These are phyloP conservation scores for Seiridium cupressi DNA, from an alignment of 2,329 filamentous ascomycete species.

Conservation along the genomic window DNA sequence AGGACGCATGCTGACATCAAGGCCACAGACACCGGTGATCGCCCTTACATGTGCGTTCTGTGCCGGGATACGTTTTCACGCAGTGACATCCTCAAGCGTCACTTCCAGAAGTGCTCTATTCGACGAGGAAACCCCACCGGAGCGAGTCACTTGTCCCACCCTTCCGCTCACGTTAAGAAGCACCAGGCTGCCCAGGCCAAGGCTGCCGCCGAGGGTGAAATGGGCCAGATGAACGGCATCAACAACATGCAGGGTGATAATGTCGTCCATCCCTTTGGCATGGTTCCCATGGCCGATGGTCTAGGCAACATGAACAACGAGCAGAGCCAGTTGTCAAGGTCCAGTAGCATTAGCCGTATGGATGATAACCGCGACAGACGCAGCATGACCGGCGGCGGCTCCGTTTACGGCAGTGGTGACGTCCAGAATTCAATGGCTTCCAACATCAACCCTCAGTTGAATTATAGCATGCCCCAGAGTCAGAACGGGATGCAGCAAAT, in stretches of 20 bases:
- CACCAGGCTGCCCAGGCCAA: conserved; percentile 57
- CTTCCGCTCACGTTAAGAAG: conserved; percentile 85
- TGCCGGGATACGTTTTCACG: conserved; percentile 98
- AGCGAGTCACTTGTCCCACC: conserved; percentile 90
- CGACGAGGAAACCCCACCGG: conserved; percentile 93
- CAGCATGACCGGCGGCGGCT: conserved; percentile 46
- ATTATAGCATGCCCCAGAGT: conserved; percentile 61
- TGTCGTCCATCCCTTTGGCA: conserved; percentile 57
- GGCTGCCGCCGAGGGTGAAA: conserved; percentile 47
- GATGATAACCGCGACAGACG: conserved; percentile 58
- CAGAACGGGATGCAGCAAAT: conserved; percentile 62
- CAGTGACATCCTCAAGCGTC: conserved; percentile 96
- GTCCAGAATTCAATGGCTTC: conserved; percentile 60
- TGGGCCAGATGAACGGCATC: conserved; percentile 61
- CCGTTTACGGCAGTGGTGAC: conserved; percentile 53
- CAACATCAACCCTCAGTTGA: conserved; percentile 62
- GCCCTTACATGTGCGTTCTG: conserved; percentile 96
- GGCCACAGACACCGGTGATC: conserved; percentile 83
- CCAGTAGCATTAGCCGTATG: conserved; percentile 58
- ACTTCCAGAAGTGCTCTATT: conserved; percentile 99
- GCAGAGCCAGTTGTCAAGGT: conserved; percentile 60
- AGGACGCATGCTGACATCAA: conserved; percentile 1
- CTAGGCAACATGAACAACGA: conserved; percentile 60
- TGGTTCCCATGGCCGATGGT: conserved; percentile 55
- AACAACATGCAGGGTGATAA: conserved; percentile 56